A percentile compares a stretch with the other conserved stretches of the same genome.
These are phyloP conservation scores for Mrakia gelida DNA, from an alignment of 768 basidiomycete species.

Conservation along the genomic window DNA sequence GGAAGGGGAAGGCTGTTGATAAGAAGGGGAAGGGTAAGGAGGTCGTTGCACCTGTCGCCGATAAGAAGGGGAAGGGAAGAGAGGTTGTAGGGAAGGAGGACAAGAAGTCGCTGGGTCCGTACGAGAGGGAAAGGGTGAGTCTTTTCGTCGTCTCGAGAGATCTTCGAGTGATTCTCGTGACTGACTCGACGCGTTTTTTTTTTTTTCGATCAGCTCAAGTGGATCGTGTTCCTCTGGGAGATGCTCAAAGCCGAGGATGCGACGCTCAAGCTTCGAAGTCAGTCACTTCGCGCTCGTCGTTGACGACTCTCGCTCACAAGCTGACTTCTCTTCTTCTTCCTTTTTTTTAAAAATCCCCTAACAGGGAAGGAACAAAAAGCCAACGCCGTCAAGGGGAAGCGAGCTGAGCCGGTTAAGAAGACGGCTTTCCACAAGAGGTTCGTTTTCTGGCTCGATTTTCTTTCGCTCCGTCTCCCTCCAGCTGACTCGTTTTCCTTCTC, in stretches of 20 bases:
- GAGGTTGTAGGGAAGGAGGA: not conserved
- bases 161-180: too few relatives aligned
- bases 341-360: not conserved
- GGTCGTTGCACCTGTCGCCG: too few relatives aligned
- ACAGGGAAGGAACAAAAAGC: not conserved
- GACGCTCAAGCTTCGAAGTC: not conserved
- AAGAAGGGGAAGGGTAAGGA: too few relatives aligned
- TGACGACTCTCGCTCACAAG: not conserved
- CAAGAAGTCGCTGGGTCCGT: not conserved
- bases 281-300: not conserved
- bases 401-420: not conserved
- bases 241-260: not conserved
- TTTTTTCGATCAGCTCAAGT: not conserved
- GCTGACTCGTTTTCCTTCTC: not conserved
- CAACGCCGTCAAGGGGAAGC: not conserved
- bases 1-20: constrained; percentile 1
- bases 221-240: not conserved
- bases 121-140: not conserved
- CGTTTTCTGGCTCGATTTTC: too few relatives aligned
- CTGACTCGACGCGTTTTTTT: not conserved
- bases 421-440: not conserved
- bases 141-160: too few relatives aligned
- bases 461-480: not conserved
- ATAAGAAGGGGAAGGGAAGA: not conserved
- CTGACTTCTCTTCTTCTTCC: not conserved